These are phyloP conservation scores for Geosmithia morbida DNA, from an alignment of 2,329 filamentous ascomycete species.

Conservation along the genomic window DNA sequence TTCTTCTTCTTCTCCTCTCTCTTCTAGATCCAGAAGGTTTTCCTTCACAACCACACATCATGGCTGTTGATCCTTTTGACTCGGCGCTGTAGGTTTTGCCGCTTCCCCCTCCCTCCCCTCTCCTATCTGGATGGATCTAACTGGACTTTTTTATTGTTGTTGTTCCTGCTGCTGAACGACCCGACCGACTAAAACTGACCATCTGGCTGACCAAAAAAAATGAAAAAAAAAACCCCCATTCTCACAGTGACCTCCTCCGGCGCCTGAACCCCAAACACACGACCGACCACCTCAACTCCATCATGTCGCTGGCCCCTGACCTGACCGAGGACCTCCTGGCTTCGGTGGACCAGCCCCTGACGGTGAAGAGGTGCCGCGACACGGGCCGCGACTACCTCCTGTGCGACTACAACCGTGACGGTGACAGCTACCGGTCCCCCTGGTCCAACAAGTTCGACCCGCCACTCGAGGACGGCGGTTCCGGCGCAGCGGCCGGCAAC, in stretches of 20 bases:
- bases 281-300: conserved; percentile 70
- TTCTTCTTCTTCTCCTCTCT: too few species aligned
- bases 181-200: neutral
- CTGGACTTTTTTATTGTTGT: too few species aligned
- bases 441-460: conserved; percentile 99
- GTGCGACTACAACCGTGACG: conserved; percentile 99
- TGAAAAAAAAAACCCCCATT: too few species aligned
- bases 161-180: too few species aligned
- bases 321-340: conserved; percentile 96
- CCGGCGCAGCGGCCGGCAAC: conserved; percentile 24
- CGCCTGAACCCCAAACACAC: conserved; percentile 93
- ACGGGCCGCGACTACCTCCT: conserved; percentile 91
- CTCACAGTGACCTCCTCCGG: conserved; percentile 94
- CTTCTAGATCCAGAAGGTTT: too few species aligned
- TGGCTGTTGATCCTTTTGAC: conserved; percentile 55
- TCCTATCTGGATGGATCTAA: too few species aligned
- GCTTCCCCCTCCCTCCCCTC: neutral
- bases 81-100: conserved; percentile 51
- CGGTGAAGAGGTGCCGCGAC: conserved; percentile 72
- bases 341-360: conserved; percentile 85
- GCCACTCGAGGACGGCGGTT: conserved; percentile 53
- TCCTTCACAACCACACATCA: conserved; percentile 9
- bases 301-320: conserved; percentile 78
- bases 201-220: neutral
- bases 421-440: conserved; percentile 93